Conservation (phyloP, 2,329 filamentous ascomycete species). For the Ophiobolus disseminans region DNA sequence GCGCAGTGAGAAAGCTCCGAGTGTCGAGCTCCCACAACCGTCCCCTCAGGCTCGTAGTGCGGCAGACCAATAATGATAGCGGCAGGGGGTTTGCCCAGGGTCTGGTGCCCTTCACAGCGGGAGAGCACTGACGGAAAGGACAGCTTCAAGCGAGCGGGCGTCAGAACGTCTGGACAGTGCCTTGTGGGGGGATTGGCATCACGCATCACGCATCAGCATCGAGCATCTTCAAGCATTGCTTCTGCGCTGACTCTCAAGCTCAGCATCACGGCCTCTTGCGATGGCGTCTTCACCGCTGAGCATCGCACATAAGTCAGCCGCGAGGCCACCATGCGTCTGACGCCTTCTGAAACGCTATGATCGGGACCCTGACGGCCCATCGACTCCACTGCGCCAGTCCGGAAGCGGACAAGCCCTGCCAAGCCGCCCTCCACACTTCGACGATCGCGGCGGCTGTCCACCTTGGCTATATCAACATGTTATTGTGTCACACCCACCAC, state of each 20-base stretch:
- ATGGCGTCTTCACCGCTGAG: slow-evolving; percentile 4
- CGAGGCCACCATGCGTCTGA: slow-evolving; percentile 13
- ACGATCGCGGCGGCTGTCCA: slow-evolving; percentile 14
- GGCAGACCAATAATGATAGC: slow-evolving; percentile 4
- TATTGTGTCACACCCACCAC: slow-evolving; percentile 1
- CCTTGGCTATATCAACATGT: slow-evolving; percentile 3
- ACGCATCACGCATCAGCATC: too few species aligned
- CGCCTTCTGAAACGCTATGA: slow-evolving; percentile 4
- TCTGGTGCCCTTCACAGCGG: background rate
- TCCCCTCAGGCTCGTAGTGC: slow-evolving; percentile 2
- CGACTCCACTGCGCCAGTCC: slow-evolving; percentile 18
- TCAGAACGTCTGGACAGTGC: slow-evolving; percentile 5
- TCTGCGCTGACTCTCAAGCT: background rate
- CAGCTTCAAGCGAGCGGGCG: background rate
- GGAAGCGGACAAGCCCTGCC: slow-evolving; percentile 18
- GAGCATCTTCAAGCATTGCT: background rate
- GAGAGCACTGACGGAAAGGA: background rate
- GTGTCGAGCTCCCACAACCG: background rate
- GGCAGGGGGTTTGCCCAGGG: background rate
- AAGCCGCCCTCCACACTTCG: slow-evolving; percentile 20
- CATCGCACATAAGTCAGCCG: slow-evolving; percentile 15
- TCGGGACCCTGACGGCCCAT: slow-evolving; percentile 21
- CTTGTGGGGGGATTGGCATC: background rate
- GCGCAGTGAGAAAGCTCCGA: slow-evolving; percentile 5
- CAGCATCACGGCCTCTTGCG: slow-evolving; percentile 1